phyloP scores from a whole-genome alignment of 1,139 yeast genomes.

The Kodamaea arcana region DNA sequence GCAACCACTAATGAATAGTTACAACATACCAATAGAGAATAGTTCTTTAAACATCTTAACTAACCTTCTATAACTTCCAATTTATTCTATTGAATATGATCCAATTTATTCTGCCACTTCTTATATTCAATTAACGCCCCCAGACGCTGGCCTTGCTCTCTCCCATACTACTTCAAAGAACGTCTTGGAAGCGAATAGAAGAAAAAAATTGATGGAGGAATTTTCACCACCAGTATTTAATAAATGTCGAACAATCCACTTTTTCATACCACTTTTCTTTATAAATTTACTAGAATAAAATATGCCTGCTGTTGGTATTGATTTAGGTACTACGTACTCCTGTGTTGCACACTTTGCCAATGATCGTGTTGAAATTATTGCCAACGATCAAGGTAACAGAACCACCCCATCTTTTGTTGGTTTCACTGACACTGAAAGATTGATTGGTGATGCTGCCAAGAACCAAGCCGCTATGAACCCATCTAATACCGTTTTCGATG shows the following conservation, averaged over 20 bases:
- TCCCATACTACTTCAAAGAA: too few relatives aligned
- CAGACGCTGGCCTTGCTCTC: too few relatives aligned
- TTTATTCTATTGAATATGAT: too few relatives aligned
- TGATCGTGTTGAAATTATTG: conserved; percentile 69
- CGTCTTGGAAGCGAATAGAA: conserved; percentile 14
- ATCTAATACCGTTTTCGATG: conserved; percentile 61
- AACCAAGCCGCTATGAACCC: conserved; percentile 73
- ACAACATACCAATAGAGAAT: too few relatives aligned
- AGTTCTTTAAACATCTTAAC: too few relatives aligned
- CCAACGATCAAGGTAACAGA: conserved; percentile 70
- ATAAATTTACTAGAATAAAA: conserved; percentile 23
- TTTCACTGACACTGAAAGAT: conserved; percentile 62
- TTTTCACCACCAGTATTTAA: conserved; percentile 8
- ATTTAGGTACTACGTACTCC: conserved; percentile 81
- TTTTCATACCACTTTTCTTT: conserved; percentile 6
- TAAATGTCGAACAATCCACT: conserved; percentile 8
- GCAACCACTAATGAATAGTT: too few relatives aligned
- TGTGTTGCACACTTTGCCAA: conserved; percentile 76
- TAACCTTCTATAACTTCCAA: too few relatives aligned
- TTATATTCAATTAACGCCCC: too few relatives aligned
- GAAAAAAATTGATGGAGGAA: conserved; percentile 10
- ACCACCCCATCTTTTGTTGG: conserved; percentile 70
- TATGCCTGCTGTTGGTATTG: conserved; percentile 65
- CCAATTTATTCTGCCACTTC: too few relatives aligned
- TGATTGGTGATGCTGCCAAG: conserved; percentile 70